Conservation (phyloP, 1,139 yeast genomes). For the Sugiyamaella novakii region DNA sequence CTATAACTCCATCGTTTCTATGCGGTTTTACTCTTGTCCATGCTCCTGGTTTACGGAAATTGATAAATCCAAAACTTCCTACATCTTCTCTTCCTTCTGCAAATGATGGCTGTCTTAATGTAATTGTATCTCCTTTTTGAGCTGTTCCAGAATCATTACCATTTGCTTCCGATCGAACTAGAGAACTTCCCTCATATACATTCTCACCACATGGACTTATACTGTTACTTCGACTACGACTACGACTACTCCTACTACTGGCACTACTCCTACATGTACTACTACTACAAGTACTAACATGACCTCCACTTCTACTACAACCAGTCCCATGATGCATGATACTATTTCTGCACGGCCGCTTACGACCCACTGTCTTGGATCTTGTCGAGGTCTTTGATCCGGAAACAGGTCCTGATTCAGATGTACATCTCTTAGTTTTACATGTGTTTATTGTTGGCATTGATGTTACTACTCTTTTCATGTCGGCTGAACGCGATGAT, state of each 20-base stretch:
- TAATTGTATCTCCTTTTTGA: slow-evolving; percentile 29
- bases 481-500: neutral
- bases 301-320: slow-evolving; percentile 7
- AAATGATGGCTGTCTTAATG: slow-evolving; percentile 28
- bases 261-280: slow-evolving; percentile 13
- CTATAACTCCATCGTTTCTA: slow-evolving; percentile 11
- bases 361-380: neutral
- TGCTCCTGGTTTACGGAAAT: slow-evolving; percentile 30
- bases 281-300: slow-evolving; percentile 9
- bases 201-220: slow-evolving; percentile 7
- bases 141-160: neutral
- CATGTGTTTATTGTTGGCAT: neutral
- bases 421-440: slow-evolving; percentile 5
- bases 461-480: neutral
- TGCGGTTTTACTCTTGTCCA: slow-evolving; percentile 29
- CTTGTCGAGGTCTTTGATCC: neutral
- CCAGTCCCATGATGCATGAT: neutral
- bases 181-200: neutral
- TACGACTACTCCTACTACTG: slow-evolving; percentile 13
- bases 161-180: neutral
- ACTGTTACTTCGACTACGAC: slow-evolving; percentile 13
- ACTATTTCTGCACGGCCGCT: slow-evolving; percentile 2
- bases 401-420: neutral
- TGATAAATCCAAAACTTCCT: slow-evolving; percentile 29
- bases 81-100: slow-evolving; percentile 29